Conservation (phyloP, 2,329 filamentous ascomycete genomes). For the Aspergillus quadricinctus region DNA sequence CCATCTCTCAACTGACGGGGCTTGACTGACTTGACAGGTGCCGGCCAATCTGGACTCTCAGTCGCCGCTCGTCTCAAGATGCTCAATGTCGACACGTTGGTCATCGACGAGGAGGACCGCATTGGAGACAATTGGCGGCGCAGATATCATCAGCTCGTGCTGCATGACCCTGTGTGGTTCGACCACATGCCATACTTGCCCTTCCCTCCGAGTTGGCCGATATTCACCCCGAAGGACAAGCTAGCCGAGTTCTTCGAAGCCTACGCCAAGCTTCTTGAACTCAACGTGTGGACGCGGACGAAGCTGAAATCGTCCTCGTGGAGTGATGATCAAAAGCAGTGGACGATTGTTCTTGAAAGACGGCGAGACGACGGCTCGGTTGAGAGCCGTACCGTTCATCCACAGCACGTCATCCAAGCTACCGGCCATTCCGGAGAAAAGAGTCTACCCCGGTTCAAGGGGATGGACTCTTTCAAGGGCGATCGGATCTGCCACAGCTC, state of each 20-base stretch:
- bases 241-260: conserved; percentile 64
- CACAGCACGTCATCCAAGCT: conserved; percentile 61
- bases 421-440: conserved; percentile 67
- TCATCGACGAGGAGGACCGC: conserved; percentile 56
- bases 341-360: conserved; percentile 53
- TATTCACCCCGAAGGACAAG: conserved; percentile 70
- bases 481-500: conserved; percentile 58
- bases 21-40: conserved; percentile 34
- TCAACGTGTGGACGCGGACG: conserved; percentile 62
- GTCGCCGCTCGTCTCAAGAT: conserved; percentile 57
- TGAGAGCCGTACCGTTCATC: conserved; percentile 54
- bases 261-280: conserved; percentile 61
- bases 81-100: conserved; percentile 51
- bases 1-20: background rate
- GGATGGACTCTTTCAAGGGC: conserved; percentile 54
- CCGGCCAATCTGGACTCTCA: conserved; percentile 58
- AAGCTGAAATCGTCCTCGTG: conserved; percentile 47
- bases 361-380: conserved; percentile 33
- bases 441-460: conserved; percentile 47
- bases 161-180: conserved; percentile 62
- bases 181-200: conserved; percentile 57
- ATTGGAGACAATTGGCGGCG: conserved; percentile 63
- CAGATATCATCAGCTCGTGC: conserved; percentile 61
- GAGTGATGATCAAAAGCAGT: conserved; percentile 47
- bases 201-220: conserved; percentile 63